A percentile compares a stretch with the other conserved stretches of the same genome.
phyloP scores from a whole-genome alignment of 2,329 filamentous ascomycete genomes.

The Clarireedia hainanense region DNA sequence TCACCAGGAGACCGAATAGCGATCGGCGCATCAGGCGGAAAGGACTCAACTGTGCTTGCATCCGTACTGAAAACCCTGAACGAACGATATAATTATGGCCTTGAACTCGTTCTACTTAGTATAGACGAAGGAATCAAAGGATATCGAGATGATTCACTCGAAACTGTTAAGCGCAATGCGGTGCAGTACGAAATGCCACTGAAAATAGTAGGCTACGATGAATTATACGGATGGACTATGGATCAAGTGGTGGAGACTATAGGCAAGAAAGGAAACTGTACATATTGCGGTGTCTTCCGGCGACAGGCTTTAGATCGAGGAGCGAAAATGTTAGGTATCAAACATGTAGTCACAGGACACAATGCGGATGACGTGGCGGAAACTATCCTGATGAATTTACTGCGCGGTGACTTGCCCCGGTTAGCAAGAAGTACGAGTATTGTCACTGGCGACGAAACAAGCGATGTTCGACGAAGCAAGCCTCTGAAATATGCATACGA shows the following conservation, averaged over 20 bases:
- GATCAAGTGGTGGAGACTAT: slow-evolving; percentile 95
- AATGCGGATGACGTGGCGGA: slow-evolving; percentile 97
- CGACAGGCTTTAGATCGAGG: slow-evolving; percentile 90
- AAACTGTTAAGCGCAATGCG: slow-evolving; percentile 93
- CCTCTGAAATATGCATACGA: slow-evolving; percentile 98
- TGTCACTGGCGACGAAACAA: slow-evolving; percentile 67
- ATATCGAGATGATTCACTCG: slow-evolving; percentile 90
- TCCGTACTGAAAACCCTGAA: slow-evolving; percentile 93
- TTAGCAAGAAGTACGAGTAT: slow-evolving; percentile 86
- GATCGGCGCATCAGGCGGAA: slow-evolving; percentile 93
- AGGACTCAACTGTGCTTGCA: slow-evolving; percentile 93
- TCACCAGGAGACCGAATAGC: slow-evolving; percentile 76
- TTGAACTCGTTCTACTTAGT: slow-evolving; percentile 79
- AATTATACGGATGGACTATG: slow-evolving; percentile 99
- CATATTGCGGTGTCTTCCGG: slow-evolving; percentile 94
- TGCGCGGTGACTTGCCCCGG: slow-evolving; percentile 82
- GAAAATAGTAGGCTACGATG: slow-evolving; percentile 85
- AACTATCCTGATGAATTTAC: slow-evolving; percentile 94
- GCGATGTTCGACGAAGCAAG: slow-evolving; percentile 90
- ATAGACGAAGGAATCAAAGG: slow-evolving; percentile 98
- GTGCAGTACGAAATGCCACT: slow-evolving; percentile 85
- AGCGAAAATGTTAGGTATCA: slow-evolving; percentile 77
- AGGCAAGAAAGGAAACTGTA: slow-evolving; percentile 98
- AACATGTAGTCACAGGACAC: slow-evolving; percentile 93
- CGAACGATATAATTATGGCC: slow-evolving; percentile 75